Base-by-base conservation (phyloP, 2,329 filamentous ascomycete species). In the Phaeosphaeria sp. region DNA sequence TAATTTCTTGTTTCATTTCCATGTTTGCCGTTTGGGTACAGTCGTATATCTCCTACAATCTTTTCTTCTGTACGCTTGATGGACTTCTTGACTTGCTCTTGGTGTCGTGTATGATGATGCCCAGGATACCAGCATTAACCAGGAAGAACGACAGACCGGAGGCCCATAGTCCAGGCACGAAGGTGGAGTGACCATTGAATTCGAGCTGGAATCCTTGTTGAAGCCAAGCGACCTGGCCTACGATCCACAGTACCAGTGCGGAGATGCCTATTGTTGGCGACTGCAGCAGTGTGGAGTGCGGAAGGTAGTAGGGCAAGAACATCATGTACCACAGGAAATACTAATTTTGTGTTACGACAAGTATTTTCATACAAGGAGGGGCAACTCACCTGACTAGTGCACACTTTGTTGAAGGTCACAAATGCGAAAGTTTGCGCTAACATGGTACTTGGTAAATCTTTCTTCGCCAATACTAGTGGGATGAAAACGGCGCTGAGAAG, bases 291-390 rank as follows among this genome's bases (percentile, higher is more conserved):
- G 90, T 89, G 0, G 93, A 97, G 39, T 80, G 80, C 0, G 94
- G 93, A 0, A 99, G 88, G 74, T 97, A 96, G 49, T 97, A 89
- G 0, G 95, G 95, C 2, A 98, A 82, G 67, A 99, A 91, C 64
- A 97, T 87, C 78, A 97, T 89, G 78, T 99, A 98, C 95, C 95
- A 99, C 49, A 99, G 86, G 77, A 99, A 99, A 77, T 99, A 99
- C 92, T 97, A 4, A n/a, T n/a, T n/a, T n/a, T n/a, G n/a, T n/a
- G n/a, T n/a, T n/a, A n/a, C n/a, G n/a, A n/a, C n/a, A n/a, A n/a
- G n/a, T n/a, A n/a, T n/a, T n/a, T n/a, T n/a, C n/a, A n/a, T n/a
- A n/a, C n/a, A n/a, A n/a, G n/a, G 8, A 44, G 17, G 8, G 30
- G 17, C 22, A 15, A 73, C 84, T 63, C 85, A 95, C 92, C 85